Percentiles rank a stretch among this genome's conserved stretches.
Evolutionary conservation across 441 rosid species (phyloP).

Genomic region (Adansonia grandidieri): DNA sequence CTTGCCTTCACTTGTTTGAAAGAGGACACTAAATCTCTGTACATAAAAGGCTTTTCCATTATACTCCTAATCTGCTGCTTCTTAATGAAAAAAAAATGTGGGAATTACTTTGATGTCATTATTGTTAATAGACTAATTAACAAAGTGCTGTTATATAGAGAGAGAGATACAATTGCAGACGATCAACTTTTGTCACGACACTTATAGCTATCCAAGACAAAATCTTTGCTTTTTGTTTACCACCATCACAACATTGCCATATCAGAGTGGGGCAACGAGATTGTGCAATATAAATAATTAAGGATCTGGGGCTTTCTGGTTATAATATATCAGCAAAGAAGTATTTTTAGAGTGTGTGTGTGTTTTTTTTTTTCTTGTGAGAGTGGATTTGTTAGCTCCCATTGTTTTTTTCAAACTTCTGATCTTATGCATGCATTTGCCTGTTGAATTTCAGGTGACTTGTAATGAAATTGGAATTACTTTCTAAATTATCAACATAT

Average conservation of each 20-base stretch:
- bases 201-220: conserved; percentile 6
- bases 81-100: background rate
- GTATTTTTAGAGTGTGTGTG: background rate
- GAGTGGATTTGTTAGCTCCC: too few species aligned
- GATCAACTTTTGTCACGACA: background rate
- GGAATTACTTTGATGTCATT: background rate
- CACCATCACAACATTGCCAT: conserved; percentile 7
- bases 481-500: background rate
- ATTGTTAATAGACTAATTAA: too few species aligned
- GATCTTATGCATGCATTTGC: background rate
- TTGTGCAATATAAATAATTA: background rate
- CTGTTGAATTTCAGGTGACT: background rate
- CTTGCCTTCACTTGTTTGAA: conserved; percentile 2
- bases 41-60: background rate
- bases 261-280: conserved; percentile 1
- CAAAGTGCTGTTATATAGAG: too few species aligned
- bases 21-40: background rate
- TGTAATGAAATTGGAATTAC: background rate
- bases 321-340: background rate
- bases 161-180: background rate
- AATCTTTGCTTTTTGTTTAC: background rate
- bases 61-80: background rate
- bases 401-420: background rate
- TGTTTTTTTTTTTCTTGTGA: too few species aligned
- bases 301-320: background rate